A percentile compares a stretch with the other conserved stretches of the same genome.
Conservation (phyloP, 768 basidiomycete species). For the Leucocoprinus leucothites region DNA sequence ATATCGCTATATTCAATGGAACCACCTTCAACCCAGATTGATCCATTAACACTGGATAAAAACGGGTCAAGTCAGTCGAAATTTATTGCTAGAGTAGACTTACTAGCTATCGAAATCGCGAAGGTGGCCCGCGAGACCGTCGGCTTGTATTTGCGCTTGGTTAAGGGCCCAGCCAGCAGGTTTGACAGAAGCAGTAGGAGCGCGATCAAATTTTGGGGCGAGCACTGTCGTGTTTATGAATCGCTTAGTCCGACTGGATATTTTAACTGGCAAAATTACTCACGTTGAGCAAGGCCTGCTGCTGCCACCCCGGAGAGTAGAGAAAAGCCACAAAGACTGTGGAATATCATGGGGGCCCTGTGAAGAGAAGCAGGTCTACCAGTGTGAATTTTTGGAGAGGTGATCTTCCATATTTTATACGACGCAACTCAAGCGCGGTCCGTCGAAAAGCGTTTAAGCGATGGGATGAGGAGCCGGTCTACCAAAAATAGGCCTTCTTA, state of each 20-base stretch:
- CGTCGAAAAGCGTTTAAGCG: too few relatives aligned
- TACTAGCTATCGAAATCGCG: conserved; percentile 39
- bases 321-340: background rate
- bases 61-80: too few relatives aligned
- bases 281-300: conserved; percentile 1
- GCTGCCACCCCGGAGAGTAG: background rate
- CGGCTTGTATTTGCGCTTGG: conserved; percentile 38
- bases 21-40: conserved; percentile 40
- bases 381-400: background rate
- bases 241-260: background rate
- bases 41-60: conserved; percentile 37
- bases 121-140: conserved; percentile 38
- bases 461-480: too few relatives aligned
- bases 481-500: too few relatives aligned
- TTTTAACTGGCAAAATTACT: background rate
- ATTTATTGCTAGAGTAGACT: too few relatives aligned
- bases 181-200: conserved; percentile 35
- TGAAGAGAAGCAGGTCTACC: background rate
- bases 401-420: too few relatives aligned
- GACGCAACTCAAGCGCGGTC: too few relatives aligned
- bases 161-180: conserved; percentile 37
- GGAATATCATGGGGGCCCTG: background rate
- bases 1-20: conserved; percentile 42
- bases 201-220: conserved; percentile 26
- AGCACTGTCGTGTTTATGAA: conserved; percentile 21